Conservation (phyloP, 2,329 filamentous ascomycete species). For the Fonsecaea nubica region DNA sequence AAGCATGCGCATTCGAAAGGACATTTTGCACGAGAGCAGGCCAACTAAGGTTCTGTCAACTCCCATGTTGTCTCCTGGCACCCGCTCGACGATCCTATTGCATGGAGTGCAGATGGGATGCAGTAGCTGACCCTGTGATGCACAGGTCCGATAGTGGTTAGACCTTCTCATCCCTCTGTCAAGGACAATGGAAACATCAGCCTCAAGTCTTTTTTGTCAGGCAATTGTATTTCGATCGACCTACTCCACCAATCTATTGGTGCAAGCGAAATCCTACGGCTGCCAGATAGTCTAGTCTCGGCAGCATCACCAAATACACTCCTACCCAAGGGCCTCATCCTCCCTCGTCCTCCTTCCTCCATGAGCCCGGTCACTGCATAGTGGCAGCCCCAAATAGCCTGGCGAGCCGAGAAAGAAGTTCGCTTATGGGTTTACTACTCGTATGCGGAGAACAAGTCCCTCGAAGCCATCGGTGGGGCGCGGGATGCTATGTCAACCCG, state of each 20-base stretch:
- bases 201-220: neutral
- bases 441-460: slow-evolving; percentile 6
- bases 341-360: neutral
- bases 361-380: neutral
- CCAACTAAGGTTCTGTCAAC: neutral
- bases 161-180: neutral
- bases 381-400: neutral
- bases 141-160: neutral
- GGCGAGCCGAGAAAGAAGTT: slow-evolving; percentile 4
- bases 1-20: neutral
- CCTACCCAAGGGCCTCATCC: neutral
- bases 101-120: neutral
- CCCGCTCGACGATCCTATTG: neutral
- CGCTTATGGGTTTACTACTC: neutral
- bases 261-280: slow-evolving; percentile 15
- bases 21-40: neutral
- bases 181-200: slow-evolving; percentile 1
- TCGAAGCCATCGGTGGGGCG: neutral
- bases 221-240: slow-evolving; percentile 19
- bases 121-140: slow-evolving; percentile 8
- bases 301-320: slow-evolving; percentile 3
- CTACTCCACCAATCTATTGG: slow-evolving; percentile 29
- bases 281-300: slow-evolving; percentile 20
- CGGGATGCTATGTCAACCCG: slow-evolving; percentile 3
- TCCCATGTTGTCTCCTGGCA: neutral